Percentiles rank a stretch among this genome's conserved stretches.
phyloP scores from a whole-genome alignment of 1,284 basidiomycete genomes.

The Coniferiporia sulphurascens region DNA sequence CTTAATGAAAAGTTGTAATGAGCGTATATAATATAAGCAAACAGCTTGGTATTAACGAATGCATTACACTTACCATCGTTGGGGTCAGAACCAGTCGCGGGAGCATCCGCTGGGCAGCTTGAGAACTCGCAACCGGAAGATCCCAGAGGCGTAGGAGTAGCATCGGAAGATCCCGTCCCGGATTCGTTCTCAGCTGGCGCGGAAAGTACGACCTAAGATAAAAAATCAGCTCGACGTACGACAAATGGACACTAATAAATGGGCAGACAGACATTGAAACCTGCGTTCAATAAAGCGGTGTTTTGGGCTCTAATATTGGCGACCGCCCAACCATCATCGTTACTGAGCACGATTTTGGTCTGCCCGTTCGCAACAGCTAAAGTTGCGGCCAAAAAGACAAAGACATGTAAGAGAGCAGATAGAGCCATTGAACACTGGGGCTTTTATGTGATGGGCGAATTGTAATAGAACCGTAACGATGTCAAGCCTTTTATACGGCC shows the following conservation, averaged over 20 bases:
- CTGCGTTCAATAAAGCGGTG: conserved; percentile 34
- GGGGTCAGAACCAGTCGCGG: conserved; percentile 40
- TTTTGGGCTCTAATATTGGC: conserved; percentile 26
- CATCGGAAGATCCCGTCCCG: conserved; percentile 24
- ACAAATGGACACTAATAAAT: neutral
- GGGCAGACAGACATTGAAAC: conserved; percentile 34
- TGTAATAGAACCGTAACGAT: neutral
- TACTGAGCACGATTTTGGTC: conserved; percentile 7
- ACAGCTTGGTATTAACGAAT: neutral
- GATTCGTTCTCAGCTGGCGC: conserved; percentile 23
- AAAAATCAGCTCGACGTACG: neutral
- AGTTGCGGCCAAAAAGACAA: neutral
- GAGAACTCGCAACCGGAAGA: conserved; percentile 37
- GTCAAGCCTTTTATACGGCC: neutral
- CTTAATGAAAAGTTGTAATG: neutral
- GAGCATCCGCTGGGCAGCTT: conserved; percentile 38
- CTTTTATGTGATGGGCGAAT: neutral
- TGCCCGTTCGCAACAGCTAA: neutral
- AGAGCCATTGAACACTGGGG: neutral
- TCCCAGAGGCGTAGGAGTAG: conserved; percentile 26
- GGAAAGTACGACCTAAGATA: conserved; percentile 21
- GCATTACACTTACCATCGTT: conserved; percentile 34
- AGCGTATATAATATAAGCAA: neutral
- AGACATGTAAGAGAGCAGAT: neutral
- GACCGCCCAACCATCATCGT: conserved; percentile 14